A percentile compares a stretch with the other conserved stretches of the same genome.
phyloP scores from a whole-genome alignment of 768 basidiomycete genomes.

The Tulasnella sp. region DNA sequence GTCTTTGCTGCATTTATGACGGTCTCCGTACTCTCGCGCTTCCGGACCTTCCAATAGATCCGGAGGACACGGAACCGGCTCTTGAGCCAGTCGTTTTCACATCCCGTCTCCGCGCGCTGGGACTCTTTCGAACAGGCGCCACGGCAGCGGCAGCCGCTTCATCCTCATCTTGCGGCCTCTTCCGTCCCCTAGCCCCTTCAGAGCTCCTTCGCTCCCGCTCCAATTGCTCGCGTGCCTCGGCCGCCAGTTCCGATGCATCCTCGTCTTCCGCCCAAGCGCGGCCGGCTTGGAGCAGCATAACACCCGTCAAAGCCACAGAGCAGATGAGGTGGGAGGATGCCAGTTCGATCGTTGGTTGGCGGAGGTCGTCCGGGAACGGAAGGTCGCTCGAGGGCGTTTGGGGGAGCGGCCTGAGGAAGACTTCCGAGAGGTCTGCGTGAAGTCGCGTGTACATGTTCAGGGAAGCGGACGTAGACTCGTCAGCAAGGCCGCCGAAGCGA shows the following conservation, averaged over 20 bases:
- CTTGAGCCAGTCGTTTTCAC: background rate
- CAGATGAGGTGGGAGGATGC: conserved; percentile 78
- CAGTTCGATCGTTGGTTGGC: conserved; percentile 57
- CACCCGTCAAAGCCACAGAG: conserved; percentile 80
- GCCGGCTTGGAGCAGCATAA: conserved; percentile 70
- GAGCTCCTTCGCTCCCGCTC: background rate
- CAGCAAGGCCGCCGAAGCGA: background rate
- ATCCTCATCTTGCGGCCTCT: background rate
- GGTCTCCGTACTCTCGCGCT: background rate
- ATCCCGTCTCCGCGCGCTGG: background rate
- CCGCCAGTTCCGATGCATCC: conserved; percentile 26
- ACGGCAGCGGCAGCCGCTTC: background rate
- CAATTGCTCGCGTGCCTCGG: background rate
- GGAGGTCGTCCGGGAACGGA: conserved; percentile 52
- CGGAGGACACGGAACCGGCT: background rate
- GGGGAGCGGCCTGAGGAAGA: conserved; percentile 46
- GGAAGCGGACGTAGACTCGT: background rate
- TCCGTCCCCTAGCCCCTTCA: background rate
- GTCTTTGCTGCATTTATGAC: background rate
- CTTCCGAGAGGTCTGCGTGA: conserved; percentile 40
- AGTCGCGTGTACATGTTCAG: background rate
- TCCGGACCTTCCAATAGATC: background rate
- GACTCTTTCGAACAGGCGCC: background rate
- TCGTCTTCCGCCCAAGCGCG: conserved; percentile 75
- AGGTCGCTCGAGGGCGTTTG: conserved; percentile 26